Evolutionary conservation across 129 eudicot genomes (phyloP), one percentile per base, ranked within the genome.

Genomic region (Apium graveolens): DNA sequence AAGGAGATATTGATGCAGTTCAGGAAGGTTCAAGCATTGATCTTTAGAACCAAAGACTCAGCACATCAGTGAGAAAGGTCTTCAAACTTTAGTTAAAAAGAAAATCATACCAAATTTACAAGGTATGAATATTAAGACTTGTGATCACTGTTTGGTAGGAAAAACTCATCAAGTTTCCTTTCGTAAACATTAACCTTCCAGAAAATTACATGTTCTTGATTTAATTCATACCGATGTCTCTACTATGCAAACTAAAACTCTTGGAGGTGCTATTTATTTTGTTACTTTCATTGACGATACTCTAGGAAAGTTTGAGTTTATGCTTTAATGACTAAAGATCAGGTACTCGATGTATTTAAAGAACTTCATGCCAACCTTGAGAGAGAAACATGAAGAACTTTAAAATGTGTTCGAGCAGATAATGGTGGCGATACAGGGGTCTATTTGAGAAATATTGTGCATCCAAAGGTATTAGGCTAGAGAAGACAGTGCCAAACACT

Each of bases 201-300:
- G 18, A 42, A 73, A 6, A n/a, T 1, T 32, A 2, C 17, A 38
- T 73, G 29, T 73, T n/a, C 29, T 73, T 11, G 76, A 43, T 42
- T 18, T 73, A 31, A 49, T 73, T 29, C 76, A 73, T 73, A 37
- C 57, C 5, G 8, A 43, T 73, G 53, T 73, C 24, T 73, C 35
- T 41, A 9, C 29, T 4, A 73, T 73, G 76, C 13, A 42, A 6
- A 42, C 35, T 20, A 41, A 29, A 42, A 16, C 57, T 18, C 53
- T 73, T 41, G 57, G 76, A 41, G 46, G 76, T 73, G 53, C 55
- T 48, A 4, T 41, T 41, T 73, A 73, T 49, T 84, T 84, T 76
- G 81, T 80, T 5, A 80, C 79, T 1, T 80, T 80, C 26, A 76
- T 84, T 29, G 81, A 80, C 57, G 86, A 84, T 79, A 76, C 34